Evolutionary conservation across 768 basidiomycete species (phyloP).

Genomic region (Panaeolus papilionaceus): DNA sequence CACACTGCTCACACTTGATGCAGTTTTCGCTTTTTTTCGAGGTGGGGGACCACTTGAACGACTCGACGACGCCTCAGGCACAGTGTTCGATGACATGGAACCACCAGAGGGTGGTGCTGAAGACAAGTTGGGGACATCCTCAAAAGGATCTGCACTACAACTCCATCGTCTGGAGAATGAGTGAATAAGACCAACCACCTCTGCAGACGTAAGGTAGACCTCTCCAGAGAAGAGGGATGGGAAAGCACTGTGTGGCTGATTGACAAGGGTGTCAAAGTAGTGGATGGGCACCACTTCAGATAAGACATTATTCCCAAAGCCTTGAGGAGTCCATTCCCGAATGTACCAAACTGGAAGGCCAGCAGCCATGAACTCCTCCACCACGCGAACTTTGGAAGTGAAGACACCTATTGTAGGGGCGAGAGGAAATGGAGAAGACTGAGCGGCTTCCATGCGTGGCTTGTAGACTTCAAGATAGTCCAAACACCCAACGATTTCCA

Average conservation of each 20-base stretch:
- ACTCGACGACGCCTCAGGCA: neutral
- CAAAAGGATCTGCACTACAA: slow-evolving; percentile 2
- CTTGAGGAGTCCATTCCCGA: neutral
- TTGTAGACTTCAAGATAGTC: slow-evolving; percentile 16
- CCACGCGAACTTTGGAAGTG: neutral
- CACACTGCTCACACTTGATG: neutral
- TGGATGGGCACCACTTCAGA: neutral
- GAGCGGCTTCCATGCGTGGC: neutral
- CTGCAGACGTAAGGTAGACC: neutral
- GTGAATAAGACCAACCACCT: slow-evolving; percentile 1
- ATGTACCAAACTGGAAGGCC: slow-evolving; percentile 18
- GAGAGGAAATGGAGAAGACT: neutral
- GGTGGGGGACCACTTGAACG: neutral
- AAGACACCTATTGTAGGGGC: neutral
- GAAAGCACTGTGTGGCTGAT: neutral
- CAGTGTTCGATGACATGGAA: neutral
- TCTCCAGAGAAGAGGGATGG: neutral
- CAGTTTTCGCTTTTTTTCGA: neutral
- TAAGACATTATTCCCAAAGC: slow-evolving; percentile 10
- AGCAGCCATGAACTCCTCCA: slow-evolving; percentile 15
- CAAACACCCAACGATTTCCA: slow-evolving; percentile 10
- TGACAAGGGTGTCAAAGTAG: neutral
- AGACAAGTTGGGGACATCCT: neutral
- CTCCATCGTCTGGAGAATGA: slow-evolving; percentile 2
- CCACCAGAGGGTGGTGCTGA: neutral